phyloP scores from a whole-genome alignment of 2,329 filamentous ascomycete species.

The Xylariaceae sp. region DNA sequence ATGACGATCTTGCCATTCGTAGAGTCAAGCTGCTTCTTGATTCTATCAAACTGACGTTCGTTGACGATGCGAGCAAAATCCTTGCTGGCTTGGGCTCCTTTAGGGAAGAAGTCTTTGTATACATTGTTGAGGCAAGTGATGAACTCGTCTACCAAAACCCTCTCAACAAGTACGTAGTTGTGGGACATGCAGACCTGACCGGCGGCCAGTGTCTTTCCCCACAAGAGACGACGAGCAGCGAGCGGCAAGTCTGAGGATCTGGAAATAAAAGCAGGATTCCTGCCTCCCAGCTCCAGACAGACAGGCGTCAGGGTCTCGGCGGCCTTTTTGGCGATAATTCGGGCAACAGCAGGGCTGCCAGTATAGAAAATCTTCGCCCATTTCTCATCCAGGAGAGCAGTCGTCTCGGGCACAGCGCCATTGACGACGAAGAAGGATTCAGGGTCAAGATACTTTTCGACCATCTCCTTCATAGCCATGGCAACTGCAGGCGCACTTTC shows the following conservation, averaged over 20 bases:
- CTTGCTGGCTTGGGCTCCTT: constrained; percentile 70
- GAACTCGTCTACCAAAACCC: constrained; percentile 65
- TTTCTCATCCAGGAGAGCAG: constrained; percentile 76
- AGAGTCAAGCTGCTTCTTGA: constrained; percentile 88
- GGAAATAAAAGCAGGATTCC: constrained; percentile 88
- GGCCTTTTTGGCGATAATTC: constrained; percentile 84
- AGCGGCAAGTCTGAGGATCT: constrained; percentile 74
- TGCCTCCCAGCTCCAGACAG: constrained; percentile 82
- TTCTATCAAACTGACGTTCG: constrained; percentile 68
- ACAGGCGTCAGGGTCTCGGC: constrained; percentile 86
- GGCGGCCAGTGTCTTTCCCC: constrained; percentile 82
- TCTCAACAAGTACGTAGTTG: constrained; percentile 86
- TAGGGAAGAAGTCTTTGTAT: constrained; percentile 75
- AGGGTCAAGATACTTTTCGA: constrained; percentile 72
- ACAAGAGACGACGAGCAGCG: constrained; percentile 79
- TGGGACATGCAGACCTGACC: constrained; percentile 92
- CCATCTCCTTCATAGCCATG: constrained; percentile 72
- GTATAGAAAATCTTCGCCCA: constrained; percentile 99
- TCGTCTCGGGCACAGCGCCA: constrained; percentile 75
- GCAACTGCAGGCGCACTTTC: constrained; percentile 75
- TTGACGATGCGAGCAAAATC: constrained; percentile 84
- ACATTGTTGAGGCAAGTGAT: constrained; percentile 69
- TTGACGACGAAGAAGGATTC: constrained; percentile 75
- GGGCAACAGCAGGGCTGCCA: constrained; percentile 72
- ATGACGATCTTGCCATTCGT: constrained; percentile 79